A percentile compares a stretch with the other conserved stretches of the same genome.
phyloP scores from a whole-genome alignment of 345 rosid species.

The Excoecaria cochinchinensis region DNA sequence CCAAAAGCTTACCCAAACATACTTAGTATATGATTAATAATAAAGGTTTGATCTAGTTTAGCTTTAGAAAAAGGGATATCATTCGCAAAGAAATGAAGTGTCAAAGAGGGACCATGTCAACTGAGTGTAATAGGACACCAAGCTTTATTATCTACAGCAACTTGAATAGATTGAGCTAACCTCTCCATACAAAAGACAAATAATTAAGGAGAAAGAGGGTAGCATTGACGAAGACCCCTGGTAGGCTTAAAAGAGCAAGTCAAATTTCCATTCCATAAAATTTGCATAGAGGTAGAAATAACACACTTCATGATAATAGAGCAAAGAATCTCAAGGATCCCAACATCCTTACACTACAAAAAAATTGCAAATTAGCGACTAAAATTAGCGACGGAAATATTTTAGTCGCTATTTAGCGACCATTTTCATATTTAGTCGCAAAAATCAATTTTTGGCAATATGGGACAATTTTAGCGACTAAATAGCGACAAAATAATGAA shows the following conservation, averaged over 20 bases:
- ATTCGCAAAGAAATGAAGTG: not conserved
- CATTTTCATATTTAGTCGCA: no score
- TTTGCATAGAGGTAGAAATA: not conserved
- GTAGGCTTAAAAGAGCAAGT: not conserved
- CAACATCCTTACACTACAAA: not conserved
- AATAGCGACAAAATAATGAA: no score
- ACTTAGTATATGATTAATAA: not conserved
- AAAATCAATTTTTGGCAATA: no score
- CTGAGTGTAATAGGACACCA: not conserved
- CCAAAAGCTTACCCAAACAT: not conserved
- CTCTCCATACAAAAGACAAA: not conserved
- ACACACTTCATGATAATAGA: not conserved
- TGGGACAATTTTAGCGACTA: no score
- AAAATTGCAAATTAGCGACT: no score
- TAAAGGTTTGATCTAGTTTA: fast-evolving
- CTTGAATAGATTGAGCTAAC: not conserved
- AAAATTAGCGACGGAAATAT: no score
- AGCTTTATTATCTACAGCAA: not conserved
- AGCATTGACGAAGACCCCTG: not conserved
- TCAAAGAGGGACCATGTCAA: not conserved
- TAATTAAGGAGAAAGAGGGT: not conserved
- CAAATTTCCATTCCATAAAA: not conserved
- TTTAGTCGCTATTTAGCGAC: no score
- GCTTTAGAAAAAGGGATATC: not conserved
- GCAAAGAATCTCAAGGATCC: not conserved